These are phyloP conservation scores for Syncephalastrum monosporum DNA, from an alignment of 371 early-diverging fungal genomes.

Conservation along the genomic window DNA sequence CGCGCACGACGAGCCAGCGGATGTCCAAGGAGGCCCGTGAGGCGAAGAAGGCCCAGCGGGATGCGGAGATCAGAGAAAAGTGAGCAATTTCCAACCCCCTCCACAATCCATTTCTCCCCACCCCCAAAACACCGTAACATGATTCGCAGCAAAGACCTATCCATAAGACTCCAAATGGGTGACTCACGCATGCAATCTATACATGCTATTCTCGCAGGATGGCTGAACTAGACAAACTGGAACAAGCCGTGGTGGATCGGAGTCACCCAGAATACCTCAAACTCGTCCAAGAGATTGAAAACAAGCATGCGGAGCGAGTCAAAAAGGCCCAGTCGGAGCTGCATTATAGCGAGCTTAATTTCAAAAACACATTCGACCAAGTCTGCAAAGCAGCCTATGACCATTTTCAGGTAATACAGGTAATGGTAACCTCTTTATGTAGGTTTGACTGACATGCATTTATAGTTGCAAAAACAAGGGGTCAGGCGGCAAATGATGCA, in stretches of 20 bases:
- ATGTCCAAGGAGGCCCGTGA: slow-evolving; percentile 29
- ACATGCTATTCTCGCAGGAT: slow-evolving; percentile 7
- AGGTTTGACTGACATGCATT: slow-evolving; percentile 2
- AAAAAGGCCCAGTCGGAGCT: slow-evolving; percentile 13
- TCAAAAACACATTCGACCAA: slow-evolving; percentile 12
- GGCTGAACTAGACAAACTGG: slow-evolving; percentile 25
- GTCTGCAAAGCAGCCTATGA: slow-evolving; percentile 24
- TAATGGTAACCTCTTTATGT: neutral
- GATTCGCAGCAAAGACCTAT: too few species aligned
- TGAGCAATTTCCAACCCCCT: slow-evolving; percentile 8
- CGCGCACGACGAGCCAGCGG: slow-evolving; percentile 22
- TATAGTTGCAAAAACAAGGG: slow-evolving; percentile 20
- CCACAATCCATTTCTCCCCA: too few species aligned
- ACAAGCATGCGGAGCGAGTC: slow-evolving; percentile 18
- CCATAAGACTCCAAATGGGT: too few species aligned
- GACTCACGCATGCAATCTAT: neutral
- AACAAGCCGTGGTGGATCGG: slow-evolving; percentile 20
- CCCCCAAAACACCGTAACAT: too few species aligned
- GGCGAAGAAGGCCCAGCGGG: slow-evolving; percentile 26
- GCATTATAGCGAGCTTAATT: slow-evolving; percentile 10
- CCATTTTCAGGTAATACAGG: slow-evolving; percentile 16
- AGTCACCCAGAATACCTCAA: slow-evolving; percentile 23
- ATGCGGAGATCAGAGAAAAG: slow-evolving; percentile 20
- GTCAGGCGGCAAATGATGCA: slow-evolving; percentile 24
- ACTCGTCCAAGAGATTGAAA: slow-evolving; percentile 20